A percentile compares a stretch with the other conserved stretches of the same genome.
Evolutionary conservation across 139 green algal species (phyloP).

Genomic region (Tetradesmus obliquus): DNA sequence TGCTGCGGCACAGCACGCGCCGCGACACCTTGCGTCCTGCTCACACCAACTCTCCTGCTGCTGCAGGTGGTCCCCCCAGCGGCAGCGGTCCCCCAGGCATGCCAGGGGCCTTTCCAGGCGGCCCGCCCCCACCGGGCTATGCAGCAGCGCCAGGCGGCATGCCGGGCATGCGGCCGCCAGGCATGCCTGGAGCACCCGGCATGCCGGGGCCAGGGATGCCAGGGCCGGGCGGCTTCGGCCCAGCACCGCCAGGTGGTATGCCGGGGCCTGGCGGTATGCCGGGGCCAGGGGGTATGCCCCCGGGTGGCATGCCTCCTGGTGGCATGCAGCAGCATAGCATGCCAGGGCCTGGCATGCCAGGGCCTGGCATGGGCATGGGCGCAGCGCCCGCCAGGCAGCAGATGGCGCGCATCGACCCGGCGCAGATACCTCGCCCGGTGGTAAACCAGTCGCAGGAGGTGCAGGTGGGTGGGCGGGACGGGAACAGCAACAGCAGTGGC

Average conservation of each 20-base stretch:
- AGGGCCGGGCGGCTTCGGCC: slow-evolving; percentile 4
- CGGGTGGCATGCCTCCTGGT: slow-evolving; percentile 18
- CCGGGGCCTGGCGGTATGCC: neutral
- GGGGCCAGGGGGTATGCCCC: neutral
- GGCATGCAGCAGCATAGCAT: neutral
- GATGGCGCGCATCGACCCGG: slow-evolving; percentile 80
- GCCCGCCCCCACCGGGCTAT: neutral
- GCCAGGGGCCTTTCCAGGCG: neutral
- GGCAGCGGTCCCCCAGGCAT: neutral
- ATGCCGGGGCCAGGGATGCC: slow-evolving; percentile 17
- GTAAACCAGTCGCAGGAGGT: slow-evolving; percentile 47
- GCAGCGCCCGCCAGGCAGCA: slow-evolving; percentile 8
- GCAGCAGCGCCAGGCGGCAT: slow-evolving; percentile 19
- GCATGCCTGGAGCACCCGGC: neutral
- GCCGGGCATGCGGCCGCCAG: neutral
- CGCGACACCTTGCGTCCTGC: too few species aligned
- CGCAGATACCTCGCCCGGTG: slow-evolving; percentile 84
- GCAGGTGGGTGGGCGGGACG: slow-evolving; percentile 1
- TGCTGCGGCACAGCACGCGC: too few species aligned
- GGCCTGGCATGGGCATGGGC: neutral
- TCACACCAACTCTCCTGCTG: neutral
- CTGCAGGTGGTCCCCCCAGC: neutral
- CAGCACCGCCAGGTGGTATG: neutral
- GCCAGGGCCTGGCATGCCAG: neutral
- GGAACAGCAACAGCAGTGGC: neutral